Conservation (phyloP, 1,284 basidiomycete species). For the Cutaneotrichosporon daszewskae region DNA sequence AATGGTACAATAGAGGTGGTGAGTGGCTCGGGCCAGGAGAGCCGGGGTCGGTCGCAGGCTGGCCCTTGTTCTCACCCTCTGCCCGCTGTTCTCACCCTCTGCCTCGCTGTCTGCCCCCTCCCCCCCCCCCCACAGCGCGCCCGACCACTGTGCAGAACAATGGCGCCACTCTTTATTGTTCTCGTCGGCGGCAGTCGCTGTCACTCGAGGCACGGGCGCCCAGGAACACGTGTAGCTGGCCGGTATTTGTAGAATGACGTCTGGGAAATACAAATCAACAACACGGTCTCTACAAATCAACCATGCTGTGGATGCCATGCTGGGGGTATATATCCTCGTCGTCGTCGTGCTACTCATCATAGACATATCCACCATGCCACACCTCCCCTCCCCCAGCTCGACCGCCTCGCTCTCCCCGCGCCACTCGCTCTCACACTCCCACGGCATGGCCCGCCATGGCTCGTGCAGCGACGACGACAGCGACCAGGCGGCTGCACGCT, state of each 20-base stretch:
- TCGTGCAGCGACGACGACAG: slow-evolving; percentile 9
- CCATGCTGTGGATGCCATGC: neutral
- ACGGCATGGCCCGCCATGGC: slow-evolving; percentile 9
- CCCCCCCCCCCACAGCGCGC: too few relatives aligned
- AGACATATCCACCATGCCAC: slow-evolving; percentile 4
- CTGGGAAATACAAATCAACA: neutral
- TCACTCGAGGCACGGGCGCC: too few relatives aligned
- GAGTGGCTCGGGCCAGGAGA: too few relatives aligned
- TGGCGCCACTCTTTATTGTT: too few relatives aligned
- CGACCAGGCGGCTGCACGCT: slow-evolving; percentile 8
- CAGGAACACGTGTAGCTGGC: too few relatives aligned
- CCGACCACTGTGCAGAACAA: too few relatives aligned
- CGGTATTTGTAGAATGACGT: neutral
- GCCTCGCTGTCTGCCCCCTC: too few relatives aligned
- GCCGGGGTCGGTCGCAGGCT: too few relatives aligned
- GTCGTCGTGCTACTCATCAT: neutral
- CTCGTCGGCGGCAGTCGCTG: too few relatives aligned
- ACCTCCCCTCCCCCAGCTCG: slow-evolving; percentile 15
- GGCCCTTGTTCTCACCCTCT: too few relatives aligned
- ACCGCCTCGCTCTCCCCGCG: slow-evolving; percentile 12
- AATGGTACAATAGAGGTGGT: too few relatives aligned
- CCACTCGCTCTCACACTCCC: slow-evolving; percentile 2
- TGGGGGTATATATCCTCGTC: neutral
- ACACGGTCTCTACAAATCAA: neutral
- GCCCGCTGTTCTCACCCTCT: too few relatives aligned